Evolutionary conservation across 371 early-diverging fungal species (phyloP).

Genomic region (Mucor velutinosus): DNA sequence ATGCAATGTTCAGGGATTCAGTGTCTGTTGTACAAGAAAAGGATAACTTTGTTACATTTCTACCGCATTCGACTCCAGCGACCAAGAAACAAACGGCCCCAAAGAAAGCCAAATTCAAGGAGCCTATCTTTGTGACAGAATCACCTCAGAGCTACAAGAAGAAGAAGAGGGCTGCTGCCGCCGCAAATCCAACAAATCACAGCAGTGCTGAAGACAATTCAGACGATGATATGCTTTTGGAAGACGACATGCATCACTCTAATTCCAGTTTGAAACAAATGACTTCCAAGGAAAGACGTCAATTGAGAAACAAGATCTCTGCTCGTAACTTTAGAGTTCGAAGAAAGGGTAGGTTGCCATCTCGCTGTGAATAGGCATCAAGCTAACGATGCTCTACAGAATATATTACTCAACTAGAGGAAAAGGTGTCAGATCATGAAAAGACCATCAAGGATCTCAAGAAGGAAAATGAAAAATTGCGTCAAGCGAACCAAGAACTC

Average conservation of each 20-base stretch:
- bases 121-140: slow-evolving; percentile 27
- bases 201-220: slow-evolving; percentile 21
- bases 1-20: not conserved
- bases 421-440: slow-evolving; percentile 36
- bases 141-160: slow-evolving; percentile 22
- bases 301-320: slow-evolving; percentile 87
- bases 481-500: slow-evolving; percentile 18
- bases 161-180: slow-evolving; percentile 11
- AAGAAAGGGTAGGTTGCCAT: slow-evolving; percentile 69
- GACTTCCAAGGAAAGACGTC: slow-evolving; percentile 78
- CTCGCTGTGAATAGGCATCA: not conserved
- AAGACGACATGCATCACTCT: slow-evolving; percentile 12
- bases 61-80: not conserved
- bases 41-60: slow-evolving; percentile 19
- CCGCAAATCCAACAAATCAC: not conserved
- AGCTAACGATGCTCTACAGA: slow-evolving; percentile 34
- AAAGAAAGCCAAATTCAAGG: slow-evolving; percentile 19
- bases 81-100: not conserved
- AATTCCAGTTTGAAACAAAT: slow-evolving; percentile 46
- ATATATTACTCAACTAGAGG: slow-evolving; percentile 74
- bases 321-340: slow-evolving; percentile 87
- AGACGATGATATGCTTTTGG: slow-evolving; percentile 21
- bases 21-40: slow-evolving; percentile 6
- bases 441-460: slow-evolving; percentile 10
- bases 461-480: slow-evolving; percentile 23